Evolutionary conservation across 345 rosid species (phyloP).

Genomic region (Citrus trifoliata): DNA sequence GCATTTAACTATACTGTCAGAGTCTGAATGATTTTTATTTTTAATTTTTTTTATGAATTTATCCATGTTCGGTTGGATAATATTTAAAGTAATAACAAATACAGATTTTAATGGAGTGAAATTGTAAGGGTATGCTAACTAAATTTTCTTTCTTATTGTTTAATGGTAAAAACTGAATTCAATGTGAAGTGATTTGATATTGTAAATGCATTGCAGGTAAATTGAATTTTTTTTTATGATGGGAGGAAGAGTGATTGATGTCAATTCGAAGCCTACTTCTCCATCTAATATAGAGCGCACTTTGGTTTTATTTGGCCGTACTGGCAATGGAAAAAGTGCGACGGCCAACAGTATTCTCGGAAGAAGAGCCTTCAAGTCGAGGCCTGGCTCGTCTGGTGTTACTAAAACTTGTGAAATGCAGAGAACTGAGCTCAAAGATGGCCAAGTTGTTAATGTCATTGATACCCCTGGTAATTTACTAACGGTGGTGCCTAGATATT

Average conservation of each 20-base stretch:
- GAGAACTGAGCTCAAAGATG: slow-evolving; percentile 44
- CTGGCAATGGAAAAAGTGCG: slow-evolving; percentile 92
- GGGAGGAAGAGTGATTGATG: slow-evolving; percentile 80
- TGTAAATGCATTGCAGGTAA: background rate
- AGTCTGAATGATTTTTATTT: too few species aligned
- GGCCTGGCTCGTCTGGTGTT: slow-evolving; percentile 62
- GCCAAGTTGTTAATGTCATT: slow-evolving; percentile 72
- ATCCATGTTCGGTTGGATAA: too few species aligned
- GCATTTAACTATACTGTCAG: too few species aligned
- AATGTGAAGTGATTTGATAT: background rate
- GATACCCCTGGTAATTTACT: slow-evolving; percentile 74
- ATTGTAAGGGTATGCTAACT: too few species aligned
- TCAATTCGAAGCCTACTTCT: slow-evolving; percentile 75
- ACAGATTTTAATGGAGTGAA: too few species aligned
- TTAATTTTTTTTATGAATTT: too few species aligned
- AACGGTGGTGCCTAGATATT: background rate
- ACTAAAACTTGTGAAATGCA: slow-evolving; percentile 73
- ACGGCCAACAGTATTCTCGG: slow-evolving; percentile 88
- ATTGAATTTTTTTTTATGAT: slow-evolving; percentile 24
- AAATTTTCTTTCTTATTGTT: too few species aligned
- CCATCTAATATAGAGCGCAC: slow-evolving; percentile 46
- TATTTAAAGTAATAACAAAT: too few species aligned
- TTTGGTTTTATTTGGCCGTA: slow-evolving; percentile 82
- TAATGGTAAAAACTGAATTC: too few species aligned
- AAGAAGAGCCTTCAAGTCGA: slow-evolving; percentile 61